These are phyloP conservation scores for Barnettozyma pratensis DNA, from an alignment of 805 yeast species.

Conservation along the genomic window DNA sequence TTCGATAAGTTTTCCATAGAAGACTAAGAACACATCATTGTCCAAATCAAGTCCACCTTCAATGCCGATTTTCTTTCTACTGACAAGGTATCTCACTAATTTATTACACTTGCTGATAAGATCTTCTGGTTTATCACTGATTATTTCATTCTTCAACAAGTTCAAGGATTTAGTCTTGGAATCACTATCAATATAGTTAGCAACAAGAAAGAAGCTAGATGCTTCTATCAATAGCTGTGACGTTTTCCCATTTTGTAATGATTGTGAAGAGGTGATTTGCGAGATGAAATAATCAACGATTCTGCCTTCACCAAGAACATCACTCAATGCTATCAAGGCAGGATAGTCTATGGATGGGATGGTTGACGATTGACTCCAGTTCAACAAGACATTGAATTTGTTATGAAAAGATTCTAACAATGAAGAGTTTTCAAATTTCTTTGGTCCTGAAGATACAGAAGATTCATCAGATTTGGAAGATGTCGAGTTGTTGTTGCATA, in stretches of 20 bases:
- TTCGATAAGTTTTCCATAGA: slow-evolving; percentile 19
- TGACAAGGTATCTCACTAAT: slow-evolving; percentile 5
- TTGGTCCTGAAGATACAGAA: neutral
- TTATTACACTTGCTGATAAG: slow-evolving; percentile 1
- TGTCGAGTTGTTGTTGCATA: neutral
- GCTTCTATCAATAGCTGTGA: slow-evolving; percentile 15
- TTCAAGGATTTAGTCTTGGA: slow-evolving; percentile 1
- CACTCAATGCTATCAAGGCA: slow-evolving; percentile 9
- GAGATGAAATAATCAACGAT: slow-evolving; percentile 18
- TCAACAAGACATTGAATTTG: slow-evolving; percentile 16
- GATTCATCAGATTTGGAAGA: neutral
- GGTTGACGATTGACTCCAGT: slow-evolving; percentile 21
- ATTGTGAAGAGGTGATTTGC: slow-evolving; percentile 14
- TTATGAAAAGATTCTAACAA: slow-evolving; percentile 15
- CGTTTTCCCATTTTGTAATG: slow-evolving; percentile 12
- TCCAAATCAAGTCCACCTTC: neutral
- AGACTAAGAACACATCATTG: slow-evolving; percentile 9
- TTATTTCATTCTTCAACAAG: slow-evolving; percentile 1
- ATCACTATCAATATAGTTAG: slow-evolving; percentile 8
- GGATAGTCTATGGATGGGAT: slow-evolving; percentile 17
- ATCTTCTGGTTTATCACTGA: neutral
- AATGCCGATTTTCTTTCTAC: slow-evolving; percentile 1
- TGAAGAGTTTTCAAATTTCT: slow-evolving; percentile 2
- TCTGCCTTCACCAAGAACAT: slow-evolving; percentile 16
- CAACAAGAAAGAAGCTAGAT: slow-evolving; percentile 15